Evolutionary conservation across 257 asterid species (phyloP).

Genomic region (Nicotiana sylvestris): DNA sequence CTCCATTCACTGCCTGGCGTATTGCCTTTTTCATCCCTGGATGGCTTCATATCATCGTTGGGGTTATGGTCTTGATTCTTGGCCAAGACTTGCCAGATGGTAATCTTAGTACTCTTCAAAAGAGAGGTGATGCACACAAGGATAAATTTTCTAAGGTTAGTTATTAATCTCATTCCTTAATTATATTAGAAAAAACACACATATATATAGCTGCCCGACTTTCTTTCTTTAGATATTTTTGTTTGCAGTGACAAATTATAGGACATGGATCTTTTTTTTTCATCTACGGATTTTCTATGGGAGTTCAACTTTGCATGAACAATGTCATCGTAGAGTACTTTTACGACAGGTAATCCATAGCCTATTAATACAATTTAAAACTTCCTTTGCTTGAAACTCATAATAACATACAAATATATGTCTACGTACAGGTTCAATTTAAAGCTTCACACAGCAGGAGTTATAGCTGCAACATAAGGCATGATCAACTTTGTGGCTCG

Average conservation of each 20-base stretch:
- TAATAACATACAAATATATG: not conserved
- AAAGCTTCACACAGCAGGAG: slow-evolving; percentile 15
- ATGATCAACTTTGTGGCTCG: slow-evolving; percentile 6
- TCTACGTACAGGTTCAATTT: not conserved
- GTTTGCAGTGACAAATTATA: slow-evolving; percentile 16
- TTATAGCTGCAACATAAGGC: slow-evolving; percentile 4
- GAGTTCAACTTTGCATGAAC: slow-evolving; percentile 21
- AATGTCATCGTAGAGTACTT: slow-evolving; percentile 9
- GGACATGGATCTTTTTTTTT: slow-evolving; percentile 20
- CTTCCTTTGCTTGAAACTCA: too few species aligned
- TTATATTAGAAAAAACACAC: not conserved
- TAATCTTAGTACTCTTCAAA: slow-evolving; percentile 2
- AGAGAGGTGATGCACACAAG: slow-evolving; percentile 9
- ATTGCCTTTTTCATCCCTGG: slow-evolving; percentile 19
- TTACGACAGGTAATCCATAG: not conserved
- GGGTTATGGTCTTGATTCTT: slow-evolving; percentile 12
- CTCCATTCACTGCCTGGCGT: slow-evolving; percentile 23
- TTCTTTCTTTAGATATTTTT: not conserved
- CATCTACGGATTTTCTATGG: slow-evolving; percentile 18
- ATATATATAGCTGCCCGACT: not conserved
- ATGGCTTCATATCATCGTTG: slow-evolving; percentile 19
- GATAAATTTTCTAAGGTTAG: slow-evolving; percentile 16
- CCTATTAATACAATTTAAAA: too few species aligned
- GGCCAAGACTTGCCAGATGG: slow-evolving; percentile 24
- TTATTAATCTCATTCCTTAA: not conserved